These are phyloP conservation scores for Dipteronia sinensis DNA, from an alignment of 345 rosid species.

Conservation along the genomic window DNA sequence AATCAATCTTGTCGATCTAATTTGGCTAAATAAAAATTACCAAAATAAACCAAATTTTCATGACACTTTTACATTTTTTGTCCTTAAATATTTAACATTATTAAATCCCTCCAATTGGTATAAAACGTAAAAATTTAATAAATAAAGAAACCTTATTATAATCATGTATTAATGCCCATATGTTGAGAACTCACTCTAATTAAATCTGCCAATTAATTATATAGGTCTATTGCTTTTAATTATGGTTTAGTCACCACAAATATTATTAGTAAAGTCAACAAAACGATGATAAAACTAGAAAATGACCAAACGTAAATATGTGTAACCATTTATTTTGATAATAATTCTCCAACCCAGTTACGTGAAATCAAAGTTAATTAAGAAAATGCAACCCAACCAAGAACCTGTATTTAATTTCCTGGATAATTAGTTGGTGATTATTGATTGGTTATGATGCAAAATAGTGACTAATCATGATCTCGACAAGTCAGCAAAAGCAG, in stretches of 20 bases:
- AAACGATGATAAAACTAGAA: not conserved
- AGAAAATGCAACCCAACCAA: not conserved
- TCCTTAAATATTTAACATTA: not conserved
- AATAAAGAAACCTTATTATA: not conserved
- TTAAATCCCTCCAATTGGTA: not conserved
- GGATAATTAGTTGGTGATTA: not conserved
- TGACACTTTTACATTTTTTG: not conserved
- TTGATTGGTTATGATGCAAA: not conserved
- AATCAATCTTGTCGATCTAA: too few species aligned
- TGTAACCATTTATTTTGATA: not conserved
- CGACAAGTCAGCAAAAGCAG: not conserved
- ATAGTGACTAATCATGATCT: not conserved
- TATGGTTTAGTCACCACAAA: not conserved
- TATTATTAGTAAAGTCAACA: not conserved
- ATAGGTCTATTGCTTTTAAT: not conserved
- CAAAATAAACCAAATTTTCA: too few species aligned
- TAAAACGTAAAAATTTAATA: not conserved
- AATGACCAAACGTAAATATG: not conserved
- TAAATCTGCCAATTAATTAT: not conserved
- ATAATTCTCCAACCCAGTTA: not conserved
- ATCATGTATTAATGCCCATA: not conserved
- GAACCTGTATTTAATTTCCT: not conserved
- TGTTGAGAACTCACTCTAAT: not conserved
- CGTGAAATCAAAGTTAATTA: conserved; percentile 9
- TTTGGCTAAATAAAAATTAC: too few species aligned